Evolutionary conservation across 208 protist genomes (phyloP), one percentile per base, ranked within the genome.

Genomic region (Lotmaria passim): DNA sequence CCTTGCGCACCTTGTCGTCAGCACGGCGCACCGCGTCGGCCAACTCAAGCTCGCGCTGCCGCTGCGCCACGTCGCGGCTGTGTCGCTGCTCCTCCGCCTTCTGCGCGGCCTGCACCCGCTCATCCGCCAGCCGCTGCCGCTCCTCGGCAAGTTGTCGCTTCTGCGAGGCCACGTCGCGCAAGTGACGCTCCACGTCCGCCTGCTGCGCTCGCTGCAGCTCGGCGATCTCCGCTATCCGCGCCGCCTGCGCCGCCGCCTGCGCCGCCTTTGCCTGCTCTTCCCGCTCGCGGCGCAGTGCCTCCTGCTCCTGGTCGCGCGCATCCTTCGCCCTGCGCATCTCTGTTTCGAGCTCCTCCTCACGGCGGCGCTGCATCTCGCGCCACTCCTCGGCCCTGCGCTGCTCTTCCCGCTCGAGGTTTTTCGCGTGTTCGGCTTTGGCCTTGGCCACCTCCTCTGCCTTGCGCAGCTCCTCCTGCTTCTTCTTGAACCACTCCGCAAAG

Each of bases 401-500:
- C 74, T 94, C 85, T 62, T 94, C 89, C 30, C 81, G 70, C 67
- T 91, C 89, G 48, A 94, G 52, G 43, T 85, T 79, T 48, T 76
- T 82, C 39, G 89, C 83, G 68, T 87, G 85, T 65, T 94, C 86
- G 63, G 85, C 78, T 63, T 91, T 90, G 26, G 83, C 84, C 63
- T 83, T 83, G 23, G 75, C 85, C 48, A 81, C 67, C 74, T 92
- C 89, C 73, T 92, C 86, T 31, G 84, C 79, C 34, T 75, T 77
- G 26, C 84, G 81, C 71, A 92, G 70, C 75, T 94, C 86, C 64
- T 92, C 89, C 66, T 92, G 89, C 67, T 92, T 92, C 60, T 83
- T 75, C 48, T 87, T 86, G 64, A 94, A 94, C 89, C 89, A 94
- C 48, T 94, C 86, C 11, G 86, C 78, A 50, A 94, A 94, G 48